These are phyloP conservation scores for Trichophyton benhamiae DNA, from an alignment of 2,329 filamentous ascomycete genomes.

Conservation along the genomic window DNA sequence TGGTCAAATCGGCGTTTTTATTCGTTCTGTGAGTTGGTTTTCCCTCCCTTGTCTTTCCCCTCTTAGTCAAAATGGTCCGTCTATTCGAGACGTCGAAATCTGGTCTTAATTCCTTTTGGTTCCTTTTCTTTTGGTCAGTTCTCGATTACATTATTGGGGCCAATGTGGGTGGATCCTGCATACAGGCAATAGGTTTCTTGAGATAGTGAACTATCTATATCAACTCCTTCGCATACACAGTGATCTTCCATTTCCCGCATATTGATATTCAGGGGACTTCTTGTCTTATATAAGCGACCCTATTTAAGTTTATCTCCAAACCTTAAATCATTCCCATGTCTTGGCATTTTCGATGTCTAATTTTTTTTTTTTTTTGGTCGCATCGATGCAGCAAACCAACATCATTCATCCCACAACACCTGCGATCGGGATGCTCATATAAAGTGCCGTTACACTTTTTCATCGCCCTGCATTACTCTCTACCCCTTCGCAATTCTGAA, in stretches of 20 bases:
- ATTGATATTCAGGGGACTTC: not conserved
- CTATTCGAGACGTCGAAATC: too few species aligned
- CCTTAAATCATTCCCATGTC: not conserved
- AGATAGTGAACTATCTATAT: not conserved
- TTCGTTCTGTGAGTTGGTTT: not conserved
- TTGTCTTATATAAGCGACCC: not conserved
- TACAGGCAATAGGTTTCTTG: not conserved
- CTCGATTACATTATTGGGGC: not conserved
- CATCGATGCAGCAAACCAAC: too few species aligned
- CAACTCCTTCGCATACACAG: not conserved
- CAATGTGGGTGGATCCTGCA: not conserved
- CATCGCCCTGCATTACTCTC: not conserved
- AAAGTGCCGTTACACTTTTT: too few species aligned
- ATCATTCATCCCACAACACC: not conserved
- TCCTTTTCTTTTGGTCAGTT: too few species aligned
- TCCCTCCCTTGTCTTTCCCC: not conserved
- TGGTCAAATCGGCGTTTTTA: not conserved
- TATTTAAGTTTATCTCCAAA: not conserved
- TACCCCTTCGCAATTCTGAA: not conserved
- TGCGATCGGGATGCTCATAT: too few species aligned
- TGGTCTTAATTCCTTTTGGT: too few species aligned
- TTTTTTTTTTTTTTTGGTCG: not conserved
- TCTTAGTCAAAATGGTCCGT: not conserved
- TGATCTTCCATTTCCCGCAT: not conserved
- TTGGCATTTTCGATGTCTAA: not conserved